These are phyloP conservation scores for Amaranthus hypochondriacus DNA, from an alignment of 148 eudicot genomes.

Conservation along the genomic window DNA sequence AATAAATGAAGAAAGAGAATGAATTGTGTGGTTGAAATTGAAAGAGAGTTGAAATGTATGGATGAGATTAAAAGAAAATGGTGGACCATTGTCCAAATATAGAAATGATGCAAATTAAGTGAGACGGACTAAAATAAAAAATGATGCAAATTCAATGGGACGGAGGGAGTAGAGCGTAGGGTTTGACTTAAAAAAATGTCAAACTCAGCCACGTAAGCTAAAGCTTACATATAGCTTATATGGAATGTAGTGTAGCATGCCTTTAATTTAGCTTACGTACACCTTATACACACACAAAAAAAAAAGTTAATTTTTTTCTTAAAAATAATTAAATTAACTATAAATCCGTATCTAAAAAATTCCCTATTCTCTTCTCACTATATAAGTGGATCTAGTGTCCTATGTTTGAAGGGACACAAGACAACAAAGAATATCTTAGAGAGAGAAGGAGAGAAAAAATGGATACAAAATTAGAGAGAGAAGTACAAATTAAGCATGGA, in stretches of 20 bases:
- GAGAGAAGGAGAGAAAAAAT: not conserved
- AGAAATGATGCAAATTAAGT: too few relatives aligned
- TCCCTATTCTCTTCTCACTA: not conserved
- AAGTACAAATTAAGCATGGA: not conserved
- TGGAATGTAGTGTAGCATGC: conserved; percentile 24
- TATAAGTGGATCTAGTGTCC: conserved; percentile 24
- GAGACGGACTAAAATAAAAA: too few relatives aligned
- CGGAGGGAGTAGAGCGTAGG: not conserved
- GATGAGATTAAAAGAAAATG: too few relatives aligned
- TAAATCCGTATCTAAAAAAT: not conserved
- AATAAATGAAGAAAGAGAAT: too few relatives aligned
- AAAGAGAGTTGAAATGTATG: too few relatives aligned
- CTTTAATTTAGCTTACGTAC: conserved; percentile 10
- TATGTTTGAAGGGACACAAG: conserved; percentile 1
- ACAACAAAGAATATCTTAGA: not conserved
- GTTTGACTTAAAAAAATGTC: conserved; percentile 25
- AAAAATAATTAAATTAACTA: not conserved
- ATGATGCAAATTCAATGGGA: too few relatives aligned
- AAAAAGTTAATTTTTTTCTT: not conserved
- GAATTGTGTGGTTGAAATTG: too few relatives aligned
- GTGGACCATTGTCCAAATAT: too few relatives aligned
- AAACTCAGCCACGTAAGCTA: conserved; percentile 8
- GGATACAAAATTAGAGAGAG: not conserved
- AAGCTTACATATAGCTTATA: not conserved
- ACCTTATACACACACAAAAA: not conserved